Evolutionary conservation across 139 green algal species (phyloP).

Genomic region (Picochlorum sp.): DNA sequence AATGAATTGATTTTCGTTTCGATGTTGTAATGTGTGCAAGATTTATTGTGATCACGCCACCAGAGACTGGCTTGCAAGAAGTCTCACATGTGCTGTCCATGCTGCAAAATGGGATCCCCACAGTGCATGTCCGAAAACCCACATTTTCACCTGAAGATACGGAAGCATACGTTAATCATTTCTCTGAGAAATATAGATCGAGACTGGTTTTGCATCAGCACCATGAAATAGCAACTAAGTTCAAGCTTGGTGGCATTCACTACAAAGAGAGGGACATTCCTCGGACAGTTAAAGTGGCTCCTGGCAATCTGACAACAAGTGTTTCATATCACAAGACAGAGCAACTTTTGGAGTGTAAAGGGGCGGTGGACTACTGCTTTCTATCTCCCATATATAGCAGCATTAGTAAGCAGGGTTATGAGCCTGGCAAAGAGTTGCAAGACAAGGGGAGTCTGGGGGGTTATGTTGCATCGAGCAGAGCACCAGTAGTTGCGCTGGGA

Average conservation of each 20-base stretch:
- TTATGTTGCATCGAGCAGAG: not conserved
- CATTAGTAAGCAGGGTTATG: slow-evolving; percentile 27
- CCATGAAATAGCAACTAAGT: slow-evolving; percentile 9
- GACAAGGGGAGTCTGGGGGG: not conserved
- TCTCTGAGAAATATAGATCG: not conserved
- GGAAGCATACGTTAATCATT: slow-evolving; percentile 7
- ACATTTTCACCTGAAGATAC: not conserved
- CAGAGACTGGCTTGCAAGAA: not conserved
- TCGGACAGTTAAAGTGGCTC: not conserved
- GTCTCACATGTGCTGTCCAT: not conserved
- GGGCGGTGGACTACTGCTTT: slow-evolving; percentile 36
- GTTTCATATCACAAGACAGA: not conserved
- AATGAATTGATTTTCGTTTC: too few relatives aligned
- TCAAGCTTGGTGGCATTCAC: slow-evolving; percentile 20
- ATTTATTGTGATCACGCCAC: slow-evolving; percentile 24
- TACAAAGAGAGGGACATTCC: slow-evolving; percentile 13
- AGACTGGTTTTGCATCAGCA: slow-evolving; percentile 21
- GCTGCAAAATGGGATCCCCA: slow-evolving; percentile 5
- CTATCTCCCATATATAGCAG: slow-evolving; percentile 44
- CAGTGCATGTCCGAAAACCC: slow-evolving; percentile 34
- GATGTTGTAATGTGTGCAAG: too few relatives aligned
- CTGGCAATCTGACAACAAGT: not conserved
- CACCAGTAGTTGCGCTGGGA: slow-evolving; percentile 34
- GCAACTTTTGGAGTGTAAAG: not conserved
- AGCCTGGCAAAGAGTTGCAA: slow-evolving; percentile 9